Conservation (phyloP, 306 rosid species). For the Rosa multiflora region DNA sequence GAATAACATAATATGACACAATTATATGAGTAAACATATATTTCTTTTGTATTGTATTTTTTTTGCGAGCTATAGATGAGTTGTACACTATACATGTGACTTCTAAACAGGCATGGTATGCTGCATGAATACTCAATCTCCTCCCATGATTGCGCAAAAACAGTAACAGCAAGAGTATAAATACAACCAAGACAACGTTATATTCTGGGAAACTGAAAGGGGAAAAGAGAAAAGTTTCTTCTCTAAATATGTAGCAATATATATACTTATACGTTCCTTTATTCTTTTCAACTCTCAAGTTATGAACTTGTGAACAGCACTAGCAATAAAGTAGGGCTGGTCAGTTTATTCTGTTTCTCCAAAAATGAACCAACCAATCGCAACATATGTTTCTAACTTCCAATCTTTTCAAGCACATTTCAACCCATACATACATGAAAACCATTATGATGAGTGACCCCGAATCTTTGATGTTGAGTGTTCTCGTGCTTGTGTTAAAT, state of each 20-base stretch:
- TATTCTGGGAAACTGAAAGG: slow-evolving; percentile 2
- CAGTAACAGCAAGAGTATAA: slow-evolving; percentile 20
- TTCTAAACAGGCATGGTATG: slow-evolving; percentile 10
- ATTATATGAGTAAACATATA: not conserved
- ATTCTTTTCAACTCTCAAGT: not conserved
- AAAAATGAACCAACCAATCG: slow-evolving; percentile 1
- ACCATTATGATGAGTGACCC: not conserved
- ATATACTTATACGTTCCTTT: slow-evolving; percentile 2
- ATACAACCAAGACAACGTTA: slow-evolving; percentile 13
- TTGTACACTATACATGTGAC: not conserved
- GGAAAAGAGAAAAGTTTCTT: not conserved
- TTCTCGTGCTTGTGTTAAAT: not conserved
- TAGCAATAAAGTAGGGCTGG: not conserved
- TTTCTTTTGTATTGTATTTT: not conserved
- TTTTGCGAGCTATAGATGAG: not conserved
- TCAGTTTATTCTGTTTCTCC: slow-evolving; percentile 4
- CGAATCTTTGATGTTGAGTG: not conserved
- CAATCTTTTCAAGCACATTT: not conserved
- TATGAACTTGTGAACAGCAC: not conserved
- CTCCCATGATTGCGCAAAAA: slow-evolving; percentile 18
- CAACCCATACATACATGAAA: not conserved
- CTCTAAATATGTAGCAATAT: not conserved
- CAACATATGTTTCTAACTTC: not conserved
- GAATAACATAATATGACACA: not conserved
- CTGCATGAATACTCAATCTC: slow-evolving; percentile 23